These are phyloP conservation scores for Zostera marina DNA, from an alignment of 116 monocot species.

Conservation along the genomic window DNA sequence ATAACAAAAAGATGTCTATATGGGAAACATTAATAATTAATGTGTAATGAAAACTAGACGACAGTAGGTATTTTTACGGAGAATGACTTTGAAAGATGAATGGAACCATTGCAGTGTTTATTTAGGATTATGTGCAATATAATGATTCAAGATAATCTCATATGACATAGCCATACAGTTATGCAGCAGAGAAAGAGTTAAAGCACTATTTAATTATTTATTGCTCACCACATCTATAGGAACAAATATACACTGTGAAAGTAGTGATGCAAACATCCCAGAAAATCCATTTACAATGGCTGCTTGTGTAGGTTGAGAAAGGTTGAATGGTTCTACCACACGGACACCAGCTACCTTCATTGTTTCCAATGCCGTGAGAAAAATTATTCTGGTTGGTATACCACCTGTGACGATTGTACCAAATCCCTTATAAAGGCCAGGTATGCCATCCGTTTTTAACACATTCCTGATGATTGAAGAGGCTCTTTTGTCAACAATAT, in stretches of 20 bases:
- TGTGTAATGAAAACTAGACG: too few relatives aligned
- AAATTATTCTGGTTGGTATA: conserved; percentile 85
- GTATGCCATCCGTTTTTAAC: conserved; percentile 72
- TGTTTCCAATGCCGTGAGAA: conserved; percentile 77
- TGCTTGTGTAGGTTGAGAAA: conserved; percentile 76
- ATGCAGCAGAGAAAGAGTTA: too few relatives aligned
- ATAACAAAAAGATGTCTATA: too few relatives aligned
- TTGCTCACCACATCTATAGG: conserved; percentile 91
- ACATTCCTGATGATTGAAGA: conserved; percentile 57
- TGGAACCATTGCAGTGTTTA: too few relatives aligned
- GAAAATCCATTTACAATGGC: conserved; percentile 83
- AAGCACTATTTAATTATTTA: too few relatives aligned
- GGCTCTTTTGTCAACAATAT: conserved; percentile 55
- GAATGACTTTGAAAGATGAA: too few relatives aligned
- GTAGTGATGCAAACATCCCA: conserved; percentile 74
- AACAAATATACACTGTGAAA: conserved; percentile 81
- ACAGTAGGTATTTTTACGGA: too few relatives aligned
- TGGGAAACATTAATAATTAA: too few relatives aligned
- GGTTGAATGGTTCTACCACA: conserved; percentile 58
- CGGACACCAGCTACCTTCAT: conserved; percentile 57
- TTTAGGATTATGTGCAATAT: too few relatives aligned
- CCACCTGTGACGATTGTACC: conserved; percentile 86
- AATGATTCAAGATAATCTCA: too few relatives aligned
- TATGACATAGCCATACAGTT: too few relatives aligned
- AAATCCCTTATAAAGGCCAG: conserved; percentile 90